Conservation (phyloP, 768 basidiomycete genomes). For the Baorangia bicolor region DNA sequence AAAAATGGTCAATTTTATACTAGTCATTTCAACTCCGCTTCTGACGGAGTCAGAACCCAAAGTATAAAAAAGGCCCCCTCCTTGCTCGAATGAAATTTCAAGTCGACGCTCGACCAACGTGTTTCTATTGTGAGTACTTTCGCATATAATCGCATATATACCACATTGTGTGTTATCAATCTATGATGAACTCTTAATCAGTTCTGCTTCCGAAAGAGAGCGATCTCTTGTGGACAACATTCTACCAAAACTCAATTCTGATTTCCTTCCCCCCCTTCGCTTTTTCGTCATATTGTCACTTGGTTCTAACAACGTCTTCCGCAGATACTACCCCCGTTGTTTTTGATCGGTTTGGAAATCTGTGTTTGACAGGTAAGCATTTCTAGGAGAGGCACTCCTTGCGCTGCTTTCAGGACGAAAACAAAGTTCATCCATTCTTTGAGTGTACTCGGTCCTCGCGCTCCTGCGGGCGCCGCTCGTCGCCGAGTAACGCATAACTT, state of each 20-base stretch:
- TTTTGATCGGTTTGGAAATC: not conserved
- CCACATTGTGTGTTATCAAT: conserved; percentile 2
- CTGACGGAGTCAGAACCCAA: conserved; percentile 31
- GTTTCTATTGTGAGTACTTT: conserved; percentile 15
- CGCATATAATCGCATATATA: not conserved
- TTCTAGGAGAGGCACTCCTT: not conserved
- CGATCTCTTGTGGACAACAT: conserved; percentile 73
- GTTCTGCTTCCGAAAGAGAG: conserved; percentile 86
- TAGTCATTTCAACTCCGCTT: conserved; percentile 11
- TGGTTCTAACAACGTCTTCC: conserved; percentile 1
- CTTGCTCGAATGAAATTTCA: too few species aligned
- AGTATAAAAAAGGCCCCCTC: not conserved
- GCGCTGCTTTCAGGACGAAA: conserved; percentile 52
- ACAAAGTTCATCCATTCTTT: conserved; percentile 85
- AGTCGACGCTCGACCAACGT: not conserved
- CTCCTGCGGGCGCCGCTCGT: conserved; percentile 38
- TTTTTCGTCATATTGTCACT: not conserved
- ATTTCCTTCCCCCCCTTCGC: conserved; percentile 18
- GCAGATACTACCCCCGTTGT: conserved; percentile 1
- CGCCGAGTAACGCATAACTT: conserved; percentile 35
- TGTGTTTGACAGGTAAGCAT: not conserved
- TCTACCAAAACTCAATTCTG: conserved; percentile 52
- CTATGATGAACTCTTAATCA: conserved; percentile 56
- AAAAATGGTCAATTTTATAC: not conserved
- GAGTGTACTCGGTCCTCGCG: conserved; percentile 44